Evolutionary conservation across 306 rosid species (phyloP).

Genomic region (Fragaria ananassa): DNA sequence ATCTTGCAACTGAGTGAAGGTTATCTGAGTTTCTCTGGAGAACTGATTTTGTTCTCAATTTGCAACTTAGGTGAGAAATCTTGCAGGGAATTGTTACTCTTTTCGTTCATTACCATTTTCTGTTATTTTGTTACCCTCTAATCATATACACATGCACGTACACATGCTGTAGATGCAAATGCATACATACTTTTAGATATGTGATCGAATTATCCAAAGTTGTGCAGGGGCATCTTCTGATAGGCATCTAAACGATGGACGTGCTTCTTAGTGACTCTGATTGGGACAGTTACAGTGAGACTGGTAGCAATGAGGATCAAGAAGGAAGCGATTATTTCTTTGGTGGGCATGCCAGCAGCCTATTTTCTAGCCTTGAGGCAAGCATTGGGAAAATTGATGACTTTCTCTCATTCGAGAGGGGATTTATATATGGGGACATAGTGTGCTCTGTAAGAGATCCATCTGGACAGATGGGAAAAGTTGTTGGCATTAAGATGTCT

Average conservation of each 20-base stretch:
- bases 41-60: constrained; percentile 12
- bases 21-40: constrained; percentile 1
- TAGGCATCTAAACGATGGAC: constrained; percentile 66
- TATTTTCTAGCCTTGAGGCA: constrained; percentile 84
- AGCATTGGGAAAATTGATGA: constrained; percentile 89
- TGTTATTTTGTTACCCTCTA: constrained; percentile 7
- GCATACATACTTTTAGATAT: constrained; percentile 14
- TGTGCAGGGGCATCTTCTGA: constrained; percentile 20
- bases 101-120: constrained; percentile 18
- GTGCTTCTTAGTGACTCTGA: constrained; percentile 57
- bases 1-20: constrained; percentile 14
- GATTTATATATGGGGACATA: constrained; percentile 74
- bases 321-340: constrained; percentile 60
- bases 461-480: constrained; percentile 87
- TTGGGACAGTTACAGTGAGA: constrained; percentile 79
- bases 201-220: constrained; percentile 2
- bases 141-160: background rate
- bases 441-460: constrained; percentile 62
- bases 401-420: constrained; percentile 81
- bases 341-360: constrained; percentile 78
- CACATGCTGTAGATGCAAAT: background rate
- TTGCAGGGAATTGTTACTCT: constrained; percentile 19
- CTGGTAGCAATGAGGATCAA: constrained; percentile 74
- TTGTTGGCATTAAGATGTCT: constrained; percentile 54
- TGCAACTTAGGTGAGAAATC: constrained; percentile 30